Conservation (phyloP, 2,329 filamentous ascomycete genomes). For the Cyclaneusma minus region DNA sequence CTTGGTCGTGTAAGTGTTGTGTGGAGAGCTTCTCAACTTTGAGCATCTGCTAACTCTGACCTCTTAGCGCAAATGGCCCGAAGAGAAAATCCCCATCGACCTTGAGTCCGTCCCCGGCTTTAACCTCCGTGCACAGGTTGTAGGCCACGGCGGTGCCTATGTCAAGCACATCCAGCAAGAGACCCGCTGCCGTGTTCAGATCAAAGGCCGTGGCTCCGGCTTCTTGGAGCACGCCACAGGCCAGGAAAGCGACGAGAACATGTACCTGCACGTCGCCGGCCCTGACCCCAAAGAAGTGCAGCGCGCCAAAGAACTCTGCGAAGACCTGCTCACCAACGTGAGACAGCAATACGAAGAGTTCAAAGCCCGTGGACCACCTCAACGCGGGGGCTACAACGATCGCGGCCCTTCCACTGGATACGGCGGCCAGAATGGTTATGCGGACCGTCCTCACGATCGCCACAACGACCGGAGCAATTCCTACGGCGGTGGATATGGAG, state of each 20-base stretch:
- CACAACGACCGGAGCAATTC: slow-evolving; percentile 28
- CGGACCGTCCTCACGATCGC: slow-evolving; percentile 31
- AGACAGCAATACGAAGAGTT: slow-evolving; percentile 81
- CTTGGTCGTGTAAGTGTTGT: slow-evolving; percentile 62
- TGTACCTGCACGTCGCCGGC: slow-evolving; percentile 92
- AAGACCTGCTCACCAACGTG: slow-evolving; percentile 76
- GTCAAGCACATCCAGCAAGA: slow-evolving; percentile 97
- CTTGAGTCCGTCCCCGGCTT: slow-evolving; percentile 88
- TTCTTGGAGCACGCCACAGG: slow-evolving; percentile 85
- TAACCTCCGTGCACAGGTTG: slow-evolving; percentile 89
- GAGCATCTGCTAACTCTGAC: slow-evolving; percentile 7
- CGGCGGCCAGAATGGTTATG: slow-evolving; percentile 30
- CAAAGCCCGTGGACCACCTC: slow-evolving; percentile 61
- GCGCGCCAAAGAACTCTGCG: slow-evolving; percentile 74
- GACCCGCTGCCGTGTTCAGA: slow-evolving; percentile 90
- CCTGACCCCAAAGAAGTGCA: slow-evolving; percentile 78
- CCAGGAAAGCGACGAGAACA: slow-evolving; percentile 81
- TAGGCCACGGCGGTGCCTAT: slow-evolving; percentile 85
- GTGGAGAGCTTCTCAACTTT: slow-evolving; percentile 1
- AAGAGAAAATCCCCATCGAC: slow-evolving; percentile 82
- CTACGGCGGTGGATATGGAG: slow-evolving; percentile 20
- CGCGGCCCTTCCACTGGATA: slow-evolving; percentile 19
- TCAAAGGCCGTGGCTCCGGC: slow-evolving; percentile 90
- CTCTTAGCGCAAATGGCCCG: slow-evolving; percentile 87
- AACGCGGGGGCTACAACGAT: slow-evolving; percentile 39